Percentiles rank a stretch among this genome's conserved stretches.
Conservation (phyloP, 2,329 filamentous ascomycete genomes). For the Verticillium dahliae region DNA sequence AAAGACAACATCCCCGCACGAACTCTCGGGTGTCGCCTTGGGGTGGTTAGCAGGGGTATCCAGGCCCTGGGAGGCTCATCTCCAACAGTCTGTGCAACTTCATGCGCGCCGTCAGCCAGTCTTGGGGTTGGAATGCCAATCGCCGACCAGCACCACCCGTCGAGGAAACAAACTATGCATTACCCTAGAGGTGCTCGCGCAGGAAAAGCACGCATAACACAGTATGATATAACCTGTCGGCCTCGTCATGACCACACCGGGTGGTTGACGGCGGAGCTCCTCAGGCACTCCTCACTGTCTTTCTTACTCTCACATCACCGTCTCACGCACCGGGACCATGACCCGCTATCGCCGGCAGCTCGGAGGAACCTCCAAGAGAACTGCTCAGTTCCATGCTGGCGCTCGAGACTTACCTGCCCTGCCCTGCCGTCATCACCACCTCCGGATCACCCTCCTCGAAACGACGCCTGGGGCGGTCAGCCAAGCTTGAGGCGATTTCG, state of each 20-base stretch:
- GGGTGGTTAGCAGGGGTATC: neutral
- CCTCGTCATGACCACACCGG: neutral
- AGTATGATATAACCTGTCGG: neutral
- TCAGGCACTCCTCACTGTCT: neutral
- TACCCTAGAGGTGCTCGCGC: neutral
- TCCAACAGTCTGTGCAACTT: constrained; percentile 12
- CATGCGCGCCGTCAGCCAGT: constrained; percentile 6
- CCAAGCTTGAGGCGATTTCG: neutral
- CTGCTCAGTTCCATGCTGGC: neutral
- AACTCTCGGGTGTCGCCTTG: neutral
- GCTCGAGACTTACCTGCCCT: neutral
- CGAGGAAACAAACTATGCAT: neutral
- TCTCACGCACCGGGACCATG: neutral
- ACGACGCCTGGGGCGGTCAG: neutral
- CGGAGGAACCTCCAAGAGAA: neutral
- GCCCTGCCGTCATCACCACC: neutral
- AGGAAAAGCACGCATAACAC: neutral
- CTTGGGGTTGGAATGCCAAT: neutral
- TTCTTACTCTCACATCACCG: neutral
- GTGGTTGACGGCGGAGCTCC: neutral
- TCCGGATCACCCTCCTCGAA: neutral
- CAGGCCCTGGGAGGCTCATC: constrained; percentile 7
- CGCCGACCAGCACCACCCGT: neutral
- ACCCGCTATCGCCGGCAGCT: constrained; percentile 2
- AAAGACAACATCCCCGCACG: neutral